These are phyloP conservation scores for Chenopodium formosanum DNA, from an alignment of 148 eudicot genomes.

Conservation along the genomic window DNA sequence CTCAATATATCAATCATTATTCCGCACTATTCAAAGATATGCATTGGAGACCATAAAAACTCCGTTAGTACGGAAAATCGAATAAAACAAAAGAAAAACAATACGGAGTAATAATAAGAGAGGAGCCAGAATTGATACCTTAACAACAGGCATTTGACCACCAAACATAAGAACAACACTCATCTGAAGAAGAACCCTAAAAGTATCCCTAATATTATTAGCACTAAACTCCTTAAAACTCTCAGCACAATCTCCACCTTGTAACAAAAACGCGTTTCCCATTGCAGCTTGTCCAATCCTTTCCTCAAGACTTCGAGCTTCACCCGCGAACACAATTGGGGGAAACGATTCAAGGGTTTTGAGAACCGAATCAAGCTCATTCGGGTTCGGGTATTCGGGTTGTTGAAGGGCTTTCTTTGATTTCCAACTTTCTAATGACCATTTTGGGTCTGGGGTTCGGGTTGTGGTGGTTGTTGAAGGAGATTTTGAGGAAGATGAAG, in stretches of 20 bases:
- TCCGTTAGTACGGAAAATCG: too few relatives aligned
- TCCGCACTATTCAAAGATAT: too few relatives aligned
- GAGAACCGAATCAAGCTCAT: slow-evolving; percentile 45
- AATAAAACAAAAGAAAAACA: background rate
- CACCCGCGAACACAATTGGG: slow-evolving; percentile 70
- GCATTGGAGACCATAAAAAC: too few relatives aligned
- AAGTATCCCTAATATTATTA: slow-evolving; percentile 71
- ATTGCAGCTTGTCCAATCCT: slow-evolving; percentile 60
- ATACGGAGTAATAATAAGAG: background rate
- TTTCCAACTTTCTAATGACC: slow-evolving; percentile 59
- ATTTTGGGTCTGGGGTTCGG: slow-evolving; percentile 19
- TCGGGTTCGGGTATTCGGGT: slow-evolving; percentile 55
- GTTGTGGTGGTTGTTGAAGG: slow-evolving; percentile 16
- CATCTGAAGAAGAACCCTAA: slow-evolving; percentile 71
- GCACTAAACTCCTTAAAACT: slow-evolving; percentile 75
- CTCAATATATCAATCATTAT: too few relatives aligned
- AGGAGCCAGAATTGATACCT: slow-evolving; percentile 31
- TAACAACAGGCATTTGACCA: slow-evolving; percentile 74
- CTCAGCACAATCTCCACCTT: slow-evolving; percentile 86
- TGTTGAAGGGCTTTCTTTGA: slow-evolving; percentile 50
- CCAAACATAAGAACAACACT: slow-evolving; percentile 78
- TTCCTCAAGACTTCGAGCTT: slow-evolving; percentile 63
- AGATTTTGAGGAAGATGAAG: slow-evolving; percentile 18
- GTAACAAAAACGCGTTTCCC: slow-evolving; percentile 60
- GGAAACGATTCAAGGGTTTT: slow-evolving; percentile 58